Conservation (phyloP, 2,329 filamentous ascomycete genomes). For the Curvularia sp. region DNA sequence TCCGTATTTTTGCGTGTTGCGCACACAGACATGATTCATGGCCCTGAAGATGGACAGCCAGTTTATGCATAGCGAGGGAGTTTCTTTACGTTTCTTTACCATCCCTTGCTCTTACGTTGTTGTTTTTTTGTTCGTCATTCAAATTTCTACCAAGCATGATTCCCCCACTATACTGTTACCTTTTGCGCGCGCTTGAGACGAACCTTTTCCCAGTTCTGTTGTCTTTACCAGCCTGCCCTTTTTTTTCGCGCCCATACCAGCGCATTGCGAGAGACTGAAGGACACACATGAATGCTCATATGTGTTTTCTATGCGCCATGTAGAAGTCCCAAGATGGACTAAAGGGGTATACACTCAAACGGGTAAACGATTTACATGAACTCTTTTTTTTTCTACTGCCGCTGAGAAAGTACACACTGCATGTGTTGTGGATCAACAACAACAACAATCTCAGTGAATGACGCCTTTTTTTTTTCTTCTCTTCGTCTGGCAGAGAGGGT, state of each 20-base stretch:
- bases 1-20: constrained; percentile 13
- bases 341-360: neutral
- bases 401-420: neutral
- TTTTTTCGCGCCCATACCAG: neutral
- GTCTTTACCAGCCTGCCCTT: neutral
- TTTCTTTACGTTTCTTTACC: constrained; percentile 8
- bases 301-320: neutral
- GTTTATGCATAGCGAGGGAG: constrained; percentile 22
- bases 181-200: constrained; percentile 2
- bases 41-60: constrained; percentile 10
- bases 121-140: neutral
- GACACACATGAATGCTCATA: constrained; percentile 14
- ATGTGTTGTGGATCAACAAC: constrained; percentile 1
- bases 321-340: no score
- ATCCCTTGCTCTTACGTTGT: neutral
- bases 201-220: neutral
- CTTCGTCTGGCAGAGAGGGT: neutral
- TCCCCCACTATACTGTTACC: constrained; percentile 14
- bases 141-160: constrained; percentile 16
- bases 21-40: constrained; percentile 16
- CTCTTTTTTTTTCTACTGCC: neutral
- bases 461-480: neutral
- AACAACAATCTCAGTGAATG: neutral
- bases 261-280: constrained; percentile 7
- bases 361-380: constrained; percentile 1